phyloP scores from a whole-genome alignment of 179 eudicot species.

The Corrigiola litoralis region DNA sequence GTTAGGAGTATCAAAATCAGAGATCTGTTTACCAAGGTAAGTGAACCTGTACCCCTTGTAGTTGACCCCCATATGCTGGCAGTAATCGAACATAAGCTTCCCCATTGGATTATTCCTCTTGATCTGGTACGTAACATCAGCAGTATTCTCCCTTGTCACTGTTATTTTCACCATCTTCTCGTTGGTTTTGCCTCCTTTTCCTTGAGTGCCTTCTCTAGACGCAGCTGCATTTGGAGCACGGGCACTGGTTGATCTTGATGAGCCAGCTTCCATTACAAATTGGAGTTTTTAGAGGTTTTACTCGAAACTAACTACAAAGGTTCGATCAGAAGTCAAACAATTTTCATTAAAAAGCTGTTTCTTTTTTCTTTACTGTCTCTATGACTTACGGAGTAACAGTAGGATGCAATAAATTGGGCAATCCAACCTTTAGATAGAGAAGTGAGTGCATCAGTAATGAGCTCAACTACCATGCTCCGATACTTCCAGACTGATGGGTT shows the following conservation, averaged over 20 bases:
- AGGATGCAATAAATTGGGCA: too few relatives aligned
- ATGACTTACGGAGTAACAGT: too few relatives aligned
- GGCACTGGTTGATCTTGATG: neutral
- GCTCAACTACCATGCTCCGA: too few relatives aligned
- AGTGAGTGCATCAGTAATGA: too few relatives aligned
- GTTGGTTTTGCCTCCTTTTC: neutral
- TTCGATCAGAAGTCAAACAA: too few relatives aligned
- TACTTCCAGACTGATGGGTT: too few relatives aligned
- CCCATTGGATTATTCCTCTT: constrained; percentile 2
- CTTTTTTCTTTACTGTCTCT: too few relatives aligned
- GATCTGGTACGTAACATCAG: neutral
- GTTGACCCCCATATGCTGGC: neutral
- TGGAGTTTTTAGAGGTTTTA: too few relatives aligned
- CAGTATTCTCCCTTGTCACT: neutral
- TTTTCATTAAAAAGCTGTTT: too few relatives aligned
- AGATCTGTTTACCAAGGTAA: neutral
- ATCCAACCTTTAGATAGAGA: too few relatives aligned
- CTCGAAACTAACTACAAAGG: too few relatives aligned
- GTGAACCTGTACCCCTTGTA: neutral
- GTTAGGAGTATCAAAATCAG: constrained; percentile 12
- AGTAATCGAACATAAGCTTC: constrained; percentile 3
- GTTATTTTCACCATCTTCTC: neutral
- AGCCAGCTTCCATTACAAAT: neutral
- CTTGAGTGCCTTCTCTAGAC: neutral
- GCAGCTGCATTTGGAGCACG: neutral